These are phyloP conservation scores for Lophiotrema nucula DNA, from an alignment of 495 filamentous ascomycete species.

Conservation along the genomic window DNA sequence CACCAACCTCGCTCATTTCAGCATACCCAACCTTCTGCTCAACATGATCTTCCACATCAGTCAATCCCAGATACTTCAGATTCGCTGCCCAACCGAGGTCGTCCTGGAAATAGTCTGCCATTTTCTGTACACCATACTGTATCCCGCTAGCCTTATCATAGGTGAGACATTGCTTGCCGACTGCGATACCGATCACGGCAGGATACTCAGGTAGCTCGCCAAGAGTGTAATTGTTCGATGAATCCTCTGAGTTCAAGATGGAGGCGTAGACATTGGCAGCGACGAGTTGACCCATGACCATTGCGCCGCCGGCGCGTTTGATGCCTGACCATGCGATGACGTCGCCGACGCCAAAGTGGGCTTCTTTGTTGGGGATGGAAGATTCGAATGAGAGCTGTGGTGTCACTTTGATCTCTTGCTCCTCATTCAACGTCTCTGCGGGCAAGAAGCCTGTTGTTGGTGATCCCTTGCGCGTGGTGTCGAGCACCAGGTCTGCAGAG, in stretches of 20 bases:
- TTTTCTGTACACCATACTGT: constrained; percentile 55
- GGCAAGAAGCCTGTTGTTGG: constrained; percentile 59
- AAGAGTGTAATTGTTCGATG: constrained; percentile 40
- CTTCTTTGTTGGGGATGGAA: constrained; percentile 48
- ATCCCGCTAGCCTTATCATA: constrained; percentile 55
- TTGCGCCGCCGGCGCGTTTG: constrained; percentile 67
- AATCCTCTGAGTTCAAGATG: constrained; percentile 46
- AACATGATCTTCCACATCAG: constrained; percentile 20
- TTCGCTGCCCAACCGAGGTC: constrained; percentile 57
- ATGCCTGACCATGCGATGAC: constrained; percentile 64
- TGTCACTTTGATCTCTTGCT: constrained; percentile 58
- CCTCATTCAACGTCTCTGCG: constrained; percentile 46
- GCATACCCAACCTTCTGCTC: neutral
- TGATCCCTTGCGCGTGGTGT: constrained; percentile 56
- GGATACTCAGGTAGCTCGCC: constrained; percentile 52
- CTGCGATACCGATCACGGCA: constrained; percentile 63
- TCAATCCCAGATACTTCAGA: constrained; percentile 20
- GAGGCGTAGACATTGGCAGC: constrained; percentile 61
- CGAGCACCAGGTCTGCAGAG: constrained; percentile 55
- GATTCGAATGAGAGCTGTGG: constrained; percentile 48
- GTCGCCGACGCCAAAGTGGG: constrained; percentile 61
- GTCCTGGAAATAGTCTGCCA: constrained; percentile 61
- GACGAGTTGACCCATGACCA: constrained; percentile 63
- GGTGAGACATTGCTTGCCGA: constrained; percentile 62
- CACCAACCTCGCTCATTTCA: constrained; percentile 1